Percentiles rank a stretch among this genome's conserved stretches.
Evolutionary conservation across 2,329 filamentous ascomycete species (phyloP).

Genomic region (Xylariaceae sp.): DNA sequence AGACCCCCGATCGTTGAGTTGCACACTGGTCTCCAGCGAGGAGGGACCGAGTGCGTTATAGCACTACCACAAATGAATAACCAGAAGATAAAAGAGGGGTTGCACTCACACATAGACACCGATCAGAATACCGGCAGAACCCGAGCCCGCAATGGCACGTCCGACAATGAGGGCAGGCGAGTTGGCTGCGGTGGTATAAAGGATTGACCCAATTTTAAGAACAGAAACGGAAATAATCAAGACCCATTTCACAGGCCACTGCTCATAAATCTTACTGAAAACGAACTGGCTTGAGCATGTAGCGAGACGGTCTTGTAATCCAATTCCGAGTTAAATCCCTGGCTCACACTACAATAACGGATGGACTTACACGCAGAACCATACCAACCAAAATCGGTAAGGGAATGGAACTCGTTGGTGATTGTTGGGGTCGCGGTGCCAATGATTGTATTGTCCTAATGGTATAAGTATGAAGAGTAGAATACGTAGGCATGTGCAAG

Average conservation of each 20-base stretch:
- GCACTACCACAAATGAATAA: slow-evolving; percentile 2
- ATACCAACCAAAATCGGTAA: slow-evolving; percentile 20
- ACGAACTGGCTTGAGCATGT: slow-evolving; percentile 6
- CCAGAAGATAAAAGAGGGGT: neutral
- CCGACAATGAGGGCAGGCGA: slow-evolving; percentile 19
- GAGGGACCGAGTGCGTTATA: slow-evolving; percentile 13
- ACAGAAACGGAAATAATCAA: slow-evolving; percentile 9
- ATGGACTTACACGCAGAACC: slow-evolving; percentile 12
- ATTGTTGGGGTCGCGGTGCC: slow-evolving; percentile 20
- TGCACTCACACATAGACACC: slow-evolving; percentile 11
- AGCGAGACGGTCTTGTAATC: slow-evolving; percentile 16
- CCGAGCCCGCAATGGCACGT: slow-evolving; percentile 21
- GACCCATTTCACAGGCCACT: slow-evolving; percentile 13
- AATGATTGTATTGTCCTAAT: slow-evolving; percentile 19
- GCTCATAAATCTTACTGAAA: slow-evolving; percentile 13
- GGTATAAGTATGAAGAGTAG: neutral
- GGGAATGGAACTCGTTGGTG: slow-evolving; percentile 17
- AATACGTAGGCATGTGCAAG: neutral
- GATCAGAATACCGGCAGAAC: slow-evolving; percentile 16
- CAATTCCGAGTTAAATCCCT: slow-evolving; percentile 19
- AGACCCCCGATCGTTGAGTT: slow-evolving; percentile 9
- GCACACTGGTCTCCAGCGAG: slow-evolving; percentile 12
- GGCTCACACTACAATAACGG: neutral
- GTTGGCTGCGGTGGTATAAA: slow-evolving; percentile 12
- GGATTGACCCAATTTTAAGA: slow-evolving; percentile 16